phyloP scores from a whole-genome alignment of 129 eudicot species.

The Lactuca sativa region DNA sequence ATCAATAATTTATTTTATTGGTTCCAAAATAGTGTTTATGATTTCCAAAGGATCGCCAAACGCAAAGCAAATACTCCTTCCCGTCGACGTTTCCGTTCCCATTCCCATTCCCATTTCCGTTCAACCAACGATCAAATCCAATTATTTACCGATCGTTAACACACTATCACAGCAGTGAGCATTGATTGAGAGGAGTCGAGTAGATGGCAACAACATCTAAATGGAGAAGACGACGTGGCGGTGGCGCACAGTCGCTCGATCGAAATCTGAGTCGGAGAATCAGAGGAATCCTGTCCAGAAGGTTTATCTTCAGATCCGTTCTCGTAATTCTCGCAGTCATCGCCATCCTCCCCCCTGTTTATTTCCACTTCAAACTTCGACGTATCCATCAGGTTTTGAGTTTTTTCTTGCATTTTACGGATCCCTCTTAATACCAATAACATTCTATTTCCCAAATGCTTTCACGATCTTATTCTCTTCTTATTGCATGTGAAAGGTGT shows the following conservation, averaged over 20 bases:
- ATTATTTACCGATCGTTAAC: constrained; percentile 19
- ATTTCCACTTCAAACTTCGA: constrained; percentile 72
- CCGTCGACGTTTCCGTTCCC: not conserved
- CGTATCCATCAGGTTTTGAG: constrained; percentile 60
- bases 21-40: too few relatives aligned
- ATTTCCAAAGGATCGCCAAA: too few relatives aligned
- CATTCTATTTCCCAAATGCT: not conserved
- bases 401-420: not conserved
- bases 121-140: constrained; percentile 7
- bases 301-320: constrained; percentile 43
- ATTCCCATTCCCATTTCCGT: not conserved
- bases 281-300: constrained; percentile 36
- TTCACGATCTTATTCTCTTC: constrained; percentile 14
- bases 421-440: not conserved
- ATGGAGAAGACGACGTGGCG: constrained; percentile 34
- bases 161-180: not conserved
- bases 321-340: constrained; percentile 53
- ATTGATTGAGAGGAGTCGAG: constrained; percentile 1
- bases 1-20: too few relatives aligned
- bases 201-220: constrained; percentile 18
- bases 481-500: not conserved
- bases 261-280: constrained; percentile 20
- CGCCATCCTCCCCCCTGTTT: constrained; percentile 79
- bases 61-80: too few relatives aligned
- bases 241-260: constrained; percentile 24